phyloP scores from a whole-genome alignment of 1,284 basidiomycete genomes.

The Cutaneotrichosporon cavernicola region DNA sequence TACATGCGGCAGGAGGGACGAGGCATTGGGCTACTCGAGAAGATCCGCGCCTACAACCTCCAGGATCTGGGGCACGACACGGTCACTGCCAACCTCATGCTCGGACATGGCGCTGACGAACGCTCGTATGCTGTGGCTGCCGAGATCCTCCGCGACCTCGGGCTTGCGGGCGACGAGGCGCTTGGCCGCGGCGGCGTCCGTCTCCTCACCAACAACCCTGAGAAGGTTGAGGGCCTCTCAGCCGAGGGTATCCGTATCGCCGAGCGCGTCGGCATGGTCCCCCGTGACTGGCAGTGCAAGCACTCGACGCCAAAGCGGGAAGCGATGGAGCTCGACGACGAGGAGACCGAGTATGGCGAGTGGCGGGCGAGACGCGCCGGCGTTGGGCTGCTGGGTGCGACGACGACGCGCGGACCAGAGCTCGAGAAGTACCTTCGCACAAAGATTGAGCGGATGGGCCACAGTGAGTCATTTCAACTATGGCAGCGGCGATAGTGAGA shows the following conservation, averaged over 20 bases:
- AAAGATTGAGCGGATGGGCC: conserved; percentile 95
- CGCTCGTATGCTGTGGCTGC: conserved; percentile 88
- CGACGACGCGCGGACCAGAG: conserved; percentile 77
- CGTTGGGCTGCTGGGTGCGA: conserved; percentile 80
- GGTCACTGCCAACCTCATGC: conserved; percentile 91
- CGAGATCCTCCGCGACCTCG: conserved; percentile 85
- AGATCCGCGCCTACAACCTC: conserved; percentile 96
- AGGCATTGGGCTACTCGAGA: conserved; percentile 92
- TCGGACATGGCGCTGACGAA: conserved; percentile 93
- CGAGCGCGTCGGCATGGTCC: conserved; percentile 92
- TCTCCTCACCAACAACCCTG: conserved; percentile 95
- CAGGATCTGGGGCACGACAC: conserved; percentile 99
- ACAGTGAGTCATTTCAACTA: conserved; percentile 56
- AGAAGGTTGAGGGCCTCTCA: conserved; percentile 86
- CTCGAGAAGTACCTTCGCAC: conserved; percentile 94
- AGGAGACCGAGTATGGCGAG: conserved; percentile 50
- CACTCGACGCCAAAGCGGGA: conserved; percentile 13
- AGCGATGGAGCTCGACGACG: conserved; percentile 34
- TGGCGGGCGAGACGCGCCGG: conserved; percentile 62
- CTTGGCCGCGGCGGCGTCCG: conserved; percentile 66
- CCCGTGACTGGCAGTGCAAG: conserved; percentile 72
- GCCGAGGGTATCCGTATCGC: conserved; percentile 76
- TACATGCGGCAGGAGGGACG: conserved; percentile 99
- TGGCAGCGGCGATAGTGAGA: not conserved
- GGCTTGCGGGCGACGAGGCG: conserved; percentile 61